phyloP scores from a whole-genome alignment of 768 basidiomycete species.

The Psilocybe cyanescens region DNA sequence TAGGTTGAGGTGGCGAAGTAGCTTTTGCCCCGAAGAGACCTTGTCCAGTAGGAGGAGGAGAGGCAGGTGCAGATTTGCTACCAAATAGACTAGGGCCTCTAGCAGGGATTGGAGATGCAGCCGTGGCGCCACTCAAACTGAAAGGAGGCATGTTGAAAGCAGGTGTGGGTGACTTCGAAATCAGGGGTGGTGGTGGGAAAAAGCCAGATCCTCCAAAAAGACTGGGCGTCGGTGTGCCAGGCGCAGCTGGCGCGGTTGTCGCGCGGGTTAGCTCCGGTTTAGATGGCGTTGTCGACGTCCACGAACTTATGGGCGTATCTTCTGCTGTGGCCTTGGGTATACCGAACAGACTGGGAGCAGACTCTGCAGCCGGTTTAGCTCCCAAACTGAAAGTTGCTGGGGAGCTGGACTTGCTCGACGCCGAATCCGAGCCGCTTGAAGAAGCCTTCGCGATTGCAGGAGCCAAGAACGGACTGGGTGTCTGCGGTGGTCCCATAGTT shows the following conservation, averaged over 20 bases:
- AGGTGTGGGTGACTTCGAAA: conserved; percentile 7
- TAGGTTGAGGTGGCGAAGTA: not conserved
- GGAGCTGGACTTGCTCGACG: not conserved
- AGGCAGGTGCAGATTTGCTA: conserved; percentile 1
- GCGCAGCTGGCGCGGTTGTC: conserved; percentile 15
- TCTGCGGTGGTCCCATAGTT: conserved; percentile 28
- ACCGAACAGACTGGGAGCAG: conserved; percentile 18
- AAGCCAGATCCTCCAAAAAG: conserved; percentile 11
- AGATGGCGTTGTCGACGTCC: conserved; percentile 5
- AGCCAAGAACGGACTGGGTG: conserved; percentile 14
- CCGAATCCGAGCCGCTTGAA: not conserved
- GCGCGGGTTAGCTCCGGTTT: conserved; percentile 11
- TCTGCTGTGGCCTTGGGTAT: not conserved
- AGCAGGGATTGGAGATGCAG: not conserved
- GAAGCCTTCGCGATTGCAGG: conserved; percentile 6
- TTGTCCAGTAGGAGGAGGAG: conserved; percentile 1
- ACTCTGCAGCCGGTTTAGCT: conserved; percentile 11
- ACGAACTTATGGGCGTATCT: not conserved
- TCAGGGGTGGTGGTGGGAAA: conserved; percentile 6
- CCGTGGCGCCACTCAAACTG: conserved; percentile 10
- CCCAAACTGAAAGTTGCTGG: conserved; percentile 1
- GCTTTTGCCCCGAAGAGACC: conserved; percentile 1
- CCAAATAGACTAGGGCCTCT: conserved; percentile 4
- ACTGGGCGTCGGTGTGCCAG: conserved; percentile 3
- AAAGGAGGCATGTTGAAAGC: conserved; percentile 17